Percentiles rank a stretch among this genome's conserved stretches.
phyloP scores from a whole-genome alignment of 2,329 filamentous ascomycete genomes.

The Trichoderma pleuroti region DNA sequence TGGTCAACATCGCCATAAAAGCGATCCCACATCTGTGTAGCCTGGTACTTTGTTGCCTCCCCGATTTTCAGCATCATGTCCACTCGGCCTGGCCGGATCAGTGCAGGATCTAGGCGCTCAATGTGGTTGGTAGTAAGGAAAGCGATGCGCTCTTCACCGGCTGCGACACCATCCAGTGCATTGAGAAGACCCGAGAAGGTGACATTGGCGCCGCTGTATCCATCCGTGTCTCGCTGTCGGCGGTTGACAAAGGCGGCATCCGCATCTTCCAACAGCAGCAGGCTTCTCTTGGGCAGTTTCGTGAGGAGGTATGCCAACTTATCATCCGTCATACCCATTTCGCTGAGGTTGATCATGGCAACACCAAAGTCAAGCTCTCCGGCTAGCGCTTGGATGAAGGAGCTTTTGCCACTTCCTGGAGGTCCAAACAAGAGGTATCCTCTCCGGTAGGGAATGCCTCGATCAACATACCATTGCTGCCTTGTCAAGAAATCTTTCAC shows the following conservation, averaged over 20 bases:
- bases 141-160: conserved; percentile 87
- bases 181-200: conserved; percentile 91
- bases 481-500: conserved; percentile 77
- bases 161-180: conserved; percentile 85
- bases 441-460: conserved; percentile 88
- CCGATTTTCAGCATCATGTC: conserved; percentile 91
- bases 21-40: conserved; percentile 83
- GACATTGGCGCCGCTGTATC: conserved; percentile 81
- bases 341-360: conserved; percentile 86
- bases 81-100: conserved; percentile 86
- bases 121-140: conserved; percentile 96
- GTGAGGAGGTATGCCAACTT: conserved; percentile 81
- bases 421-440: conserved; percentile 88
- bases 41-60: conserved; percentile 82
- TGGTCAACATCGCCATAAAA: conserved; percentile 84
- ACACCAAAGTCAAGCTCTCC: conserved; percentile 92
- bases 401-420: conserved; percentile 89
- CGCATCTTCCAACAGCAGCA: conserved; percentile 83
- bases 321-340: conserved; percentile 86
- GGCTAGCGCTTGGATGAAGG: conserved; percentile 91
- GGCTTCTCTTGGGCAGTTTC: conserved; percentile 76
- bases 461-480: conserved; percentile 84
- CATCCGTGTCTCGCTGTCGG: conserved; percentile 71
- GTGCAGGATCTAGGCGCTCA: conserved; percentile 80
- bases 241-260: conserved; percentile 88